Evolutionary conservation across 441 rosid genomes (phyloP).

Genomic region (Isatis lusitanica): DNA sequence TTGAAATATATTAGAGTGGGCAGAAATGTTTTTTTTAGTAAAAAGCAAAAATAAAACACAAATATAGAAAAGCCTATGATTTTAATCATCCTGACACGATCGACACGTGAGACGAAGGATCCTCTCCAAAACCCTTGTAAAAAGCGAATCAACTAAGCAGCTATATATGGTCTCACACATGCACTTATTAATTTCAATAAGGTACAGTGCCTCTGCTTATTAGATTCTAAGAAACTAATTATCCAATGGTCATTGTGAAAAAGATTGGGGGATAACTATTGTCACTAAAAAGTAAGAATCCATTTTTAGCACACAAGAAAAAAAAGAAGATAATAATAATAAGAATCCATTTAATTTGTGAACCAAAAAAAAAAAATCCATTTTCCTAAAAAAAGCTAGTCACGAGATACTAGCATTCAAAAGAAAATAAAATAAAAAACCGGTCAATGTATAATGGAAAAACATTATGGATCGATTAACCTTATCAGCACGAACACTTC

Average conservation of each 20-base stretch:
- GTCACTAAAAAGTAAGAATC: not conserved
- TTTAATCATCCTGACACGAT: not conserved
- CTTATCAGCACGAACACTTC: not conserved
- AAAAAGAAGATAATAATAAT: not conserved
- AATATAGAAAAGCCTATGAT: not conserved
- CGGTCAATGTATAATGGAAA: not conserved
- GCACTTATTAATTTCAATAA: not conserved
- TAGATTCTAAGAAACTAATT: not conserved
- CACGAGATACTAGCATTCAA: not conserved
- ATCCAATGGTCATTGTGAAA: not conserved
- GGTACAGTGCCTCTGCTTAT: not conserved
- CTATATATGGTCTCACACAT: not conserved
- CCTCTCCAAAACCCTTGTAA: not conserved
- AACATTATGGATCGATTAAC: not conserved
- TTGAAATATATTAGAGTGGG: not conserved
- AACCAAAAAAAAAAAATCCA: no score
- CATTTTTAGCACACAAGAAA: not conserved
- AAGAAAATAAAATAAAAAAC: not conserved
- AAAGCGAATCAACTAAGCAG: not conserved
- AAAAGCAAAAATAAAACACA: not conserved
- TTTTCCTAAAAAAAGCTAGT: not conserved
- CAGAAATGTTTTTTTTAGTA: not conserved
- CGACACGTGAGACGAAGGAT: not conserved
- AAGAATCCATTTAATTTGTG: not conserved
- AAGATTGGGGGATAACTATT: not conserved